Conservation (phyloP, 2,329 filamentous ascomycete genomes). For the Ceratocystis albifundus region DNA sequence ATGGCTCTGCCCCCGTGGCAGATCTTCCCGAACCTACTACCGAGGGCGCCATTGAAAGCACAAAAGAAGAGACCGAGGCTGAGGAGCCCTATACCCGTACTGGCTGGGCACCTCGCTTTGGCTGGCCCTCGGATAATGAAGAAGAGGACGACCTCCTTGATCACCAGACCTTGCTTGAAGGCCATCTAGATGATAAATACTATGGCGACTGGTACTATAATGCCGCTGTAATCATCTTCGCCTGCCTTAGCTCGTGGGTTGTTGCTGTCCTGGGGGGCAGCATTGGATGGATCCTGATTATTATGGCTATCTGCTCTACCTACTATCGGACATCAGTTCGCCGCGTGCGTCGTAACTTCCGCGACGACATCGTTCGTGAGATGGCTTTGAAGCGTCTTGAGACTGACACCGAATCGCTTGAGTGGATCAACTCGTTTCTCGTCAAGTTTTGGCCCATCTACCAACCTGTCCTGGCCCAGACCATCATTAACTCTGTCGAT, state of each 20-base stretch:
- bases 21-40: conserved; percentile 67
- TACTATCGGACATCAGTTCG: conserved; percentile 95
- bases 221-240: conserved; percentile 83
- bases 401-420: conserved; percentile 79
- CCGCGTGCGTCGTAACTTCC: conserved; percentile 86
- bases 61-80: conserved; percentile 43
- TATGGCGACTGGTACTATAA: conserved; percentile 99
- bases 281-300: conserved; percentile 79
- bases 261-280: conserved; percentile 82
- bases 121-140: conserved; percentile 50
- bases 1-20: conserved; percentile 53
- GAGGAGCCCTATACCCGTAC: conserved; percentile 42
- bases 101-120: conserved; percentile 83
- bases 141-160: conserved; percentile 63
- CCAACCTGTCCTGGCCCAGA: conserved; percentile 81
- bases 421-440: conserved; percentile 98
- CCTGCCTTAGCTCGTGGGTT: conserved; percentile 81
- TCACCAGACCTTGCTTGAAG: conserved; percentile 78
- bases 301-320: conserved; percentile 85
- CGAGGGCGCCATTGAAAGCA: conserved; percentile 50
- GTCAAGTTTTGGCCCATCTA: conserved; percentile 99
- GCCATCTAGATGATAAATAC: conserved; percentile 73
- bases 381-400: conserved; percentile 78
- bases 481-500: conserved; percentile 86
- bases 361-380: conserved; percentile 85